These are phyloP conservation scores for Capsicum pubescens DNA, from an alignment of 257 asterid species.

Conservation along the genomic window DNA sequence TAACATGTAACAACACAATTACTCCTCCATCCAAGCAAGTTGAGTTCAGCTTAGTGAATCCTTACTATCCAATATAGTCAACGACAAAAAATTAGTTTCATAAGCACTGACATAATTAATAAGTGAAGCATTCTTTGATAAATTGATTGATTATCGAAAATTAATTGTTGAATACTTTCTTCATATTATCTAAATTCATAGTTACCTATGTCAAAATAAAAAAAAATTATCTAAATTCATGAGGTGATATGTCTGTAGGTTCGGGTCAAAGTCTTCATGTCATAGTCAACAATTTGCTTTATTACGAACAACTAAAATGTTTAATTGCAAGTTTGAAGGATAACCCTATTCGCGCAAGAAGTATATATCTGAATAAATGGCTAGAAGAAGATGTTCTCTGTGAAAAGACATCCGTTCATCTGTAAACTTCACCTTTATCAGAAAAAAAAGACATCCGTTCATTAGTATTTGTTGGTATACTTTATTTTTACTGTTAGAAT, in stretches of 20 bases:
- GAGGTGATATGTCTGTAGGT: not conserved
- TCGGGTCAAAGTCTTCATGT: too few relatives aligned
- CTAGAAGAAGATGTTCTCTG: not conserved
- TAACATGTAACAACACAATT: not conserved
- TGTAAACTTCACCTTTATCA: too few relatives aligned
- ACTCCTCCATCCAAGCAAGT: not conserved
- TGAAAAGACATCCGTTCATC: too few relatives aligned
- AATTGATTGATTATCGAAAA: not conserved
- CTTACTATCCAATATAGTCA: not conserved
- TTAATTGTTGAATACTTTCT: not conserved
- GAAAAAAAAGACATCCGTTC: too few relatives aligned
- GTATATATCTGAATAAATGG: not conserved
- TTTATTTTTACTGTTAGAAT: too few relatives aligned
- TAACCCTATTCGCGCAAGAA: not conserved
- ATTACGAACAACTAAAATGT: too few relatives aligned
- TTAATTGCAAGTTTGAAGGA: too few relatives aligned
- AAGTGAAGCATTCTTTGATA: not conserved
- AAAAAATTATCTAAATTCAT: slow-evolving; percentile 16
- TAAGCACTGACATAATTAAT: not conserved
- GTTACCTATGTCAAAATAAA: too few relatives aligned
- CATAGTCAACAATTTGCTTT: too few relatives aligned
- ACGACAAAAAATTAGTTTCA: not conserved
- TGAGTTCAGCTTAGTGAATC: not conserved
- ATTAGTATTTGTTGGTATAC: too few relatives aligned
- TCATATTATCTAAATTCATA: not conserved